Evolutionary conservation across 2,329 filamentous ascomycete genomes (phyloP), one percentile per base, ranked within the genome.

Genomic region (Emydomyces testavorans): DNA sequence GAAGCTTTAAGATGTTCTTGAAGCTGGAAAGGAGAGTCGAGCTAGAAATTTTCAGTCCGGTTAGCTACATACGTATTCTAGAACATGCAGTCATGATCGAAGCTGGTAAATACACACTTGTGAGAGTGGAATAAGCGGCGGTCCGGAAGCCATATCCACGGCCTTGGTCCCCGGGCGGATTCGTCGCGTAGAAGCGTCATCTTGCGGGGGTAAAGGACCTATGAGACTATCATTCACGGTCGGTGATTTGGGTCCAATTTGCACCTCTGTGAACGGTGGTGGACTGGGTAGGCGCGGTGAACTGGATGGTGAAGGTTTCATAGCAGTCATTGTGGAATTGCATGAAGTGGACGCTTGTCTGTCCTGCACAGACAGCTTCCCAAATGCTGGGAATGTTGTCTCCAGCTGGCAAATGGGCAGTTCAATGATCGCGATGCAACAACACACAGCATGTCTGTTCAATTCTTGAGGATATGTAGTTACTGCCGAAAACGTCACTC

Each of bases 1-100:
- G 95, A 78, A 29, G 92, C 86, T 65, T 93, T 90, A 47, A 98
- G 82, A 62, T 98, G 90, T 68, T 98, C 92, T 66, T 95, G 93
- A 15, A 96, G 79, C 65, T 95, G 92, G 64, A 96, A 98, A 37
- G 92, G 85, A 18, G 90, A 96, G 63, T 98, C 89, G 56, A 98
- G 87, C 85, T 95, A 64, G 47, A 50, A 39, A 16, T 46, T n/a
- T n/a, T 55, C 52, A 28, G 13, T n/a, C 4, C n/a, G 32, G 15
- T 31, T 49, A 36, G 48, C 50, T 45, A 49, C 40, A 24, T 41
- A 18, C 16, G n/a, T 34, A 26, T 4, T 35, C 32, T 23, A 34
- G 6, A 40, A n/a, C 2, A 5, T 18, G 15, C 6, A 11, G 16
- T 2, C 29, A 3, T 5, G 21, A 36, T 37, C 10, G 16, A 13